phyloP scores from a whole-genome alignment of 805 yeast genomes.

The Lachancea thermotolerans region DNA sequence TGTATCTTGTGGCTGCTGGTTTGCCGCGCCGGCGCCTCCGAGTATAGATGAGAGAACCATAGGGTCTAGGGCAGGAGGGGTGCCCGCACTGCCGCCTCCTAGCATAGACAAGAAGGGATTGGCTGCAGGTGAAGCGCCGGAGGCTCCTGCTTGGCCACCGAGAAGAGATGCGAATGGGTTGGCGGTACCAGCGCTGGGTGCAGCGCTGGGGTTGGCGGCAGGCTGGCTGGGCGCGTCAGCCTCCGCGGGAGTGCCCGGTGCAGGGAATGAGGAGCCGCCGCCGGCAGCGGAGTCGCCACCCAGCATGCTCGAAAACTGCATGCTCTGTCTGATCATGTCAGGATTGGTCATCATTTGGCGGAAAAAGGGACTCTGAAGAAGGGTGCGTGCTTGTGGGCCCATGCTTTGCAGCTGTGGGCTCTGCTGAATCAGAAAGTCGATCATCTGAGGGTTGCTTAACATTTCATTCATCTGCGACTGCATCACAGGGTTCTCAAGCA shows the following conservation, averaged over 20 bases:
- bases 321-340: constrained; percentile 72
- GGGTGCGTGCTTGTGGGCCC: constrained; percentile 85
- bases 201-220: constrained; percentile 19
- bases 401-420: constrained; percentile 77
- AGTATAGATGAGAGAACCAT: constrained; percentile 40
- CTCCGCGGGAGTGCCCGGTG: constrained; percentile 37
- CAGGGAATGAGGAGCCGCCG: constrained; percentile 37
- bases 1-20: constrained; percentile 38
- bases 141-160: constrained; percentile 20
- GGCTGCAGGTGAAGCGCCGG: not conserved
- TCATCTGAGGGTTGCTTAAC: constrained; percentile 82
- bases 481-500: constrained; percentile 77
- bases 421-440: constrained; percentile 72
- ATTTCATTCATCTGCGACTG: constrained; percentile 77
- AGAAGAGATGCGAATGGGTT: constrained; percentile 50
- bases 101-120: constrained; percentile 40
- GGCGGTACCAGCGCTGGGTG: constrained; percentile 11
- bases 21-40: constrained; percentile 29
- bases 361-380: constrained; percentile 78
- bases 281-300: constrained; percentile 24
- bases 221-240: constrained; percentile 8
- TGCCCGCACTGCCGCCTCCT: constrained; percentile 14
- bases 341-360: constrained; percentile 80
- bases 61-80: constrained; percentile 41
- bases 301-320: constrained; percentile 60